phyloP scores from a whole-genome alignment of 2,329 filamentous ascomycete genomes.

The Xenoacremonium recifei region DNA sequence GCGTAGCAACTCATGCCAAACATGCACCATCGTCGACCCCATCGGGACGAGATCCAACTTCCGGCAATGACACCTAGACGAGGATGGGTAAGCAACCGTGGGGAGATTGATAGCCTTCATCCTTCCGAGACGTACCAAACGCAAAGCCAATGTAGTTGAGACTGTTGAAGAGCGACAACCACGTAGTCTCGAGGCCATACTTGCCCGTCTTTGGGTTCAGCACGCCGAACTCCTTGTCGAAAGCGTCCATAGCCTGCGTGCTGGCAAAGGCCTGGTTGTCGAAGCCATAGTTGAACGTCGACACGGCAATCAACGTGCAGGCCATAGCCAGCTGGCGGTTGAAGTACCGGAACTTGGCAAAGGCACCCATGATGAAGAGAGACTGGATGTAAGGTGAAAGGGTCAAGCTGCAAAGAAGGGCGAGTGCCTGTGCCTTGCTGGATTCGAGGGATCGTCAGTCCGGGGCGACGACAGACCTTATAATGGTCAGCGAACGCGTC shows the following conservation, averaged over 20 bases:
- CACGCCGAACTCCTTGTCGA: conserved; percentile 32
- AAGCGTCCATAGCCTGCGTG: conserved; percentile 36
- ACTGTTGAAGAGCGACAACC: conserved; percentile 35
- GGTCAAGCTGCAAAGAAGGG: too few species aligned
- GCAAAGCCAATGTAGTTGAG: conserved; percentile 35
- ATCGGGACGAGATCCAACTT: conserved; percentile 20
- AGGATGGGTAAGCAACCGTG: too few species aligned
- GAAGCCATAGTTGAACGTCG: conserved; percentile 39
- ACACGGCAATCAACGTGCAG: conserved; percentile 32
- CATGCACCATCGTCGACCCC: conserved; percentile 26
- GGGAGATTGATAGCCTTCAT: too few species aligned
- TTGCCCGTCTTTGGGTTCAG: conserved; percentile 18
- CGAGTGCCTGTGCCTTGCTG: too few species aligned
- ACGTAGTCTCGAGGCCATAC: conserved; percentile 30
- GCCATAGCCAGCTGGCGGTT: conserved; percentile 17
- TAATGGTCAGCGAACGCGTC: too few species aligned
- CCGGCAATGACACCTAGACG: conserved; percentile 21
- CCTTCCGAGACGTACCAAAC: conserved; percentile 25
- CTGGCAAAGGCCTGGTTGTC: conserved; percentile 37
- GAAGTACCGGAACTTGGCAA: conserved; percentile 22
- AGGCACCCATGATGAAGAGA: conserved; percentile 12
- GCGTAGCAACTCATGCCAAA: conserved; percentile 37
- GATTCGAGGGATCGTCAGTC: too few species aligned
- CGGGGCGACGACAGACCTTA: too few species aligned
- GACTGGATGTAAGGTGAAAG: neutral